phyloP scores from a whole-genome alignment of 805 yeast genomes.

The Suhomyces emberorum region DNA sequence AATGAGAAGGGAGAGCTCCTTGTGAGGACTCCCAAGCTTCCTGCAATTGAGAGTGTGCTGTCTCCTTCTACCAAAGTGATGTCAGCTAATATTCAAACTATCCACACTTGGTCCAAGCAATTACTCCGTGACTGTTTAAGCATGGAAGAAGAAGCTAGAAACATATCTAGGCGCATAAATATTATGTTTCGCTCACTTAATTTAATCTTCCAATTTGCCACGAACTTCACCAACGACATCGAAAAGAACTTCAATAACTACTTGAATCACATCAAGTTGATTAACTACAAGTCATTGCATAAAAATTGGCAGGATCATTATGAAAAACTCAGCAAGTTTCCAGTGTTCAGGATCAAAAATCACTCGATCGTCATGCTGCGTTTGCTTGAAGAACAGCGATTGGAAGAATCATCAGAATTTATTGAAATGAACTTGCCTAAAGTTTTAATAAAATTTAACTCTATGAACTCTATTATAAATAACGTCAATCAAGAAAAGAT shows the following conservation, averaged over 20 bases:
- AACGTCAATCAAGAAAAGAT: slow-evolving; percentile 35
- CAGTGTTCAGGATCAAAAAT: slow-evolving; percentile 33
- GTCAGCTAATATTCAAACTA: slow-evolving; percentile 33
- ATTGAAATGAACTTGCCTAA: slow-evolving; percentile 27
- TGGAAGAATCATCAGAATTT: slow-evolving; percentile 29
- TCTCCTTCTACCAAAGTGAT: slow-evolving; percentile 1
- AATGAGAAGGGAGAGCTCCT: not conserved
- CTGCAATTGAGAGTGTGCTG: not conserved
- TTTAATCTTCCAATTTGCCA: slow-evolving; percentile 48
- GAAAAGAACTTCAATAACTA: slow-evolving; percentile 43
- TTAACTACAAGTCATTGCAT: slow-evolving; percentile 41
- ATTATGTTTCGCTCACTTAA: slow-evolving; percentile 45
- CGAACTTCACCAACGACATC: slow-evolving; percentile 47
- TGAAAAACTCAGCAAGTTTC: slow-evolving; percentile 32
- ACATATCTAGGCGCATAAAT: slow-evolving; percentile 32
- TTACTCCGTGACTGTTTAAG: slow-evolving; percentile 39
- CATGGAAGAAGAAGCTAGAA: slow-evolving; percentile 26
- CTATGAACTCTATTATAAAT: slow-evolving; percentile 33
- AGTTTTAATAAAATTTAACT: slow-evolving; percentile 27
- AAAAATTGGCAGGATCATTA: slow-evolving; percentile 36
- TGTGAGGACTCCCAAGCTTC: not conserved
- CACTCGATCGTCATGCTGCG: slow-evolving; percentile 24
- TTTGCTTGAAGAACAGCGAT: slow-evolving; percentile 26
- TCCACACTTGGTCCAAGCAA: slow-evolving; percentile 52
- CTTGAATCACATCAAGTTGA: slow-evolving; percentile 32